These are phyloP conservation scores for Ceratobasidium papillatum DNA, from an alignment of 1,284 basidiomycete genomes.

Conservation along the genomic window DNA sequence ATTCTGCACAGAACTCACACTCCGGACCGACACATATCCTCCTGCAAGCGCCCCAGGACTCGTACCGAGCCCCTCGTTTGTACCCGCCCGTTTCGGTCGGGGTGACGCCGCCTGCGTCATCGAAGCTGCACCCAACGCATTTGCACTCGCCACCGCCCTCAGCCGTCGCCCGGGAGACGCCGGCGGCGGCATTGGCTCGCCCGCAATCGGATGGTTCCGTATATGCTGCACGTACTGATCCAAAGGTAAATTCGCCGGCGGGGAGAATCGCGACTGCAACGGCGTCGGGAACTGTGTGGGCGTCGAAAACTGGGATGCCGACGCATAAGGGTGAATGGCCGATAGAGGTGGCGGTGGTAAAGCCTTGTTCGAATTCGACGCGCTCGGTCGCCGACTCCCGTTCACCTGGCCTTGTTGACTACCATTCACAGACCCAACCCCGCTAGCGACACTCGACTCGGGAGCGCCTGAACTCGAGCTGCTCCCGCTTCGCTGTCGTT, in stretches of 20 bases:
- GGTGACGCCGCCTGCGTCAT: constrained; percentile 8
- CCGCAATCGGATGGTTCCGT: constrained; percentile 36
- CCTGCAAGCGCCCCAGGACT: neutral
- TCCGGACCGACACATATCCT: neutral
- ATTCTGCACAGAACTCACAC: neutral
- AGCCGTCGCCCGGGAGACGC: constrained; percentile 27
- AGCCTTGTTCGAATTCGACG: constrained; percentile 12
- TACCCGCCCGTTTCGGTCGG: constrained; percentile 29
- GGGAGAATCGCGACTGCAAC: constrained; percentile 26
- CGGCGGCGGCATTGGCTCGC: constrained; percentile 33
- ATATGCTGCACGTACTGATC: neutral
- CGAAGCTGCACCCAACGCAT: constrained; percentile 18
- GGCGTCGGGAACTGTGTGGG: constrained; percentile 28
- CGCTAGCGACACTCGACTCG: constrained; percentile 35
- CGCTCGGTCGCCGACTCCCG: constrained; percentile 5
- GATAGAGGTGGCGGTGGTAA: neutral
- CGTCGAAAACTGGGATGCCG: constrained; percentile 22
- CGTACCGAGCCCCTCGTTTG: constrained; percentile 31
- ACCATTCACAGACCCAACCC: constrained; percentile 10
- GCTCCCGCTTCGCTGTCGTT: constrained; percentile 36
- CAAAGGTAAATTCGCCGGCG: neutral
- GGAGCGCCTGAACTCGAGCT: constrained; percentile 31
- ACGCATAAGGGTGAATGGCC: neutral
- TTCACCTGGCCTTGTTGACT: neutral
- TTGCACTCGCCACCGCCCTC: constrained; percentile 29